Percentiles rank a stretch among this genome's conserved stretches.
Evolutionary conservation across 2,329 filamentous ascomycete genomes (phyloP).

Genomic region (Colletotrichum chlorophyti): DNA sequence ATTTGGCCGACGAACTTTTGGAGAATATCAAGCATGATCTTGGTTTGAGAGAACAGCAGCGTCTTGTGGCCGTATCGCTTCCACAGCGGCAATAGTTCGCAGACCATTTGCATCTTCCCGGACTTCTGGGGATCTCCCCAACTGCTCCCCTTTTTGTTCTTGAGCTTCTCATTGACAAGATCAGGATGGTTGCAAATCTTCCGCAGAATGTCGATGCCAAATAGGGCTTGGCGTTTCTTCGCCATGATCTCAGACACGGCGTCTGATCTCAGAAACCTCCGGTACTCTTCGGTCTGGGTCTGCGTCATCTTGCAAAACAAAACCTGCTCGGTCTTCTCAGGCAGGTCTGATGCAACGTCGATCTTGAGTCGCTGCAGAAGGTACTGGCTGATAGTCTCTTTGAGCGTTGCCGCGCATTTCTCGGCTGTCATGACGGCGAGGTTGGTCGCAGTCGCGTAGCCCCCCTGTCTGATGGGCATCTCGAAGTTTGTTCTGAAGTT

Average conservation of each 20-base stretch:
- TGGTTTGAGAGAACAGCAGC: slow-evolving; percentile 88
- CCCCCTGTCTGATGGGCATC: slow-evolving; percentile 89
- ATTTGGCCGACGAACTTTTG: slow-evolving; percentile 78
- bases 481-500: slow-evolving; percentile 93
- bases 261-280: slow-evolving; percentile 79
- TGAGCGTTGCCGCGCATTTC: slow-evolving; percentile 91
- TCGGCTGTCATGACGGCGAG: slow-evolving; percentile 93
- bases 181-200: slow-evolving; percentile 99
- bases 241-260: slow-evolving; percentile 85
- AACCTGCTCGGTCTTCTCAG: slow-evolving; percentile 95
- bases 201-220: slow-evolving; percentile 87
- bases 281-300: slow-evolving; percentile 80
- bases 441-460: slow-evolving; percentile 94
- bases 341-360: slow-evolving; percentile 91
- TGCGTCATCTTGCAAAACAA: slow-evolving; percentile 92
- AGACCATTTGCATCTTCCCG: slow-evolving; percentile 95
- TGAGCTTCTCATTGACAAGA: slow-evolving; percentile 69
- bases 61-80: slow-evolving; percentile 91
- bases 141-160: slow-evolving; percentile 67
- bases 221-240: slow-evolving; percentile 79
- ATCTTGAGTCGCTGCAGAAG: slow-evolving; percentile 90
- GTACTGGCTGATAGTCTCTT: slow-evolving; percentile 93
- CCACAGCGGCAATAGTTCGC: slow-evolving; percentile 87
- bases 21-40: slow-evolving; percentile 94
- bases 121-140: slow-evolving; percentile 84